phyloP scores from a whole-genome alignment of 1,284 basidiomycete genomes.

The Irpex sp. region DNA sequence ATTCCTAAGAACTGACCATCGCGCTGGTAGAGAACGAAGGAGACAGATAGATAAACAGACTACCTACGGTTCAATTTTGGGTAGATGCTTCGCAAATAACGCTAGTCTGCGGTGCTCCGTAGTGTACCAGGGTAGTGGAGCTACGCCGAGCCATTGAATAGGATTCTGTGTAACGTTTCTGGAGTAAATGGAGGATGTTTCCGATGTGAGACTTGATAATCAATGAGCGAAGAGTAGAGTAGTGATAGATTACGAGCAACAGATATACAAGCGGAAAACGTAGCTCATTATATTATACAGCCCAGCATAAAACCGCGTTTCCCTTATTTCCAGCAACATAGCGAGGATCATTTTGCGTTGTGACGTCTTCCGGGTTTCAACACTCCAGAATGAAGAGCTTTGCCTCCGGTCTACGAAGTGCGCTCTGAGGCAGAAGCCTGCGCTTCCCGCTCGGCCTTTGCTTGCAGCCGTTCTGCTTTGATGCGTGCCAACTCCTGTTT shows the following conservation, averaged over 20 bases:
- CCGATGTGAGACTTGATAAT: too few relatives aligned
- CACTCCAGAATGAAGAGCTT: neutral
- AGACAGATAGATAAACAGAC: neutral
- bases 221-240: neutral
- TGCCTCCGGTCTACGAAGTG: neutral
- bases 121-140: too few relatives aligned
- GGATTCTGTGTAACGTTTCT: too few relatives aligned
- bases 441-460: slow-evolving; percentile 32
- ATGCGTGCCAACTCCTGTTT: slow-evolving; percentile 66
- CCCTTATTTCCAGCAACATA: neutral
- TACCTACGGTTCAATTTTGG: neutral
- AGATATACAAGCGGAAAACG: neutral
- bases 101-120: too few relatives aligned
- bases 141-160: too few relatives aligned
- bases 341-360: neutral
- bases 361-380: neutral
- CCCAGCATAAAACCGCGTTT: neutral
- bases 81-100: too few relatives aligned
- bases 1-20: slow-evolving; percentile 20
- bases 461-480: slow-evolving; percentile 55
- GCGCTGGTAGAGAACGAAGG: neutral
- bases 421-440: slow-evolving; percentile 27
- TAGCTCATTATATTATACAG: slow-evolving; percentile 3
- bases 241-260: neutral
- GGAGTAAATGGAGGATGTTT: too few relatives aligned